Evolutionary conservation across 148 eudicot genomes (phyloP).

Genomic region (Rhododendron griersonianum): DNA sequence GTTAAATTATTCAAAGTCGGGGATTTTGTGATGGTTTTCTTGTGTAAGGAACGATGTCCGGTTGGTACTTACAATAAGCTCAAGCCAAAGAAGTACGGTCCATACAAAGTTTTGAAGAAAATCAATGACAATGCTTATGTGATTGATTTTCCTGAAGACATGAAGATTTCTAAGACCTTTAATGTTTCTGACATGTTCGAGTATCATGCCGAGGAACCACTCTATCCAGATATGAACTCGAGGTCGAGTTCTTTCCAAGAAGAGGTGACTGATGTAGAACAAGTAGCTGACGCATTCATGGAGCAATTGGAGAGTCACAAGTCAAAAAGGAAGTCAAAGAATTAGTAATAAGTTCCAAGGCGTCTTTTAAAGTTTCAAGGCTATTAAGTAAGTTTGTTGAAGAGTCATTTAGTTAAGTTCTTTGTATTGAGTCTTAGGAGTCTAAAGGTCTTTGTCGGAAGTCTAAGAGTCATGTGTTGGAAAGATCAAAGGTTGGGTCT

Average conservation of each 20-base stretch:
- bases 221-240: not conserved
- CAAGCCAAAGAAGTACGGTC: not conserved
- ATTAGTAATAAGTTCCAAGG: too few relatives aligned
- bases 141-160: not conserved
- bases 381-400: too few relatives aligned
- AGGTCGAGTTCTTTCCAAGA: not conserved
- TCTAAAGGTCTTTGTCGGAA: too few relatives aligned
- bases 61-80: too few relatives aligned
- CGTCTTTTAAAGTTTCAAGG: too few relatives aligned
- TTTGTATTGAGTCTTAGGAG: too few relatives aligned
- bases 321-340: too few relatives aligned
- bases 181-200: not conserved
- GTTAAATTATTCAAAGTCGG: not conserved
- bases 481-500: too few relatives aligned
- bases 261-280: not conserved
- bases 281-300: not conserved
- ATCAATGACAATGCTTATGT: not conserved
- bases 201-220: not conserved
- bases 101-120: not conserved
- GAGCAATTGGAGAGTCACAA: too few relatives aligned
- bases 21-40: not conserved
- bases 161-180: not conserved
- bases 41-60: not conserved
- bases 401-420: too few relatives aligned
- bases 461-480: too few relatives aligned